Evolutionary conservation across 1,139 yeast genomes (phyloP).

Genomic region (Geotrichum histeridarum): DNA sequence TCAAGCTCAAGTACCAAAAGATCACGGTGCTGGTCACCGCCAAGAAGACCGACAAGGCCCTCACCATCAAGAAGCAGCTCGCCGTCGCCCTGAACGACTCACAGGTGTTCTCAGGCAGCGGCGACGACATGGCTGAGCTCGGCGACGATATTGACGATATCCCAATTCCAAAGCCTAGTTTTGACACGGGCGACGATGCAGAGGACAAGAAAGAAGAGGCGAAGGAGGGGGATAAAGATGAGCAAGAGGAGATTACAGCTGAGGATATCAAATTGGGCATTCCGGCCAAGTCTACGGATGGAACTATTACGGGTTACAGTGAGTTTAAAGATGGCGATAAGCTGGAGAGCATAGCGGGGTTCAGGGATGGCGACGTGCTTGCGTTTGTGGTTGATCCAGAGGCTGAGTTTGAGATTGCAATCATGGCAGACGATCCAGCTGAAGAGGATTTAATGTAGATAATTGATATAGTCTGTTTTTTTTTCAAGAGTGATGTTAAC

Average conservation of each 20-base stretch:
- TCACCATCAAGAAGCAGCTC: slow-evolving; percentile 2
- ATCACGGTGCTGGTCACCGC: slow-evolving; percentile 9
- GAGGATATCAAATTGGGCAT: slow-evolving; percentile 4
- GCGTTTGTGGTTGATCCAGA: slow-evolving; percentile 10
- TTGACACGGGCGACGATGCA: slow-evolving; percentile 1
- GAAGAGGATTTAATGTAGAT: slow-evolving; percentile 9
- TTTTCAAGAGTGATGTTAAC: neutral
- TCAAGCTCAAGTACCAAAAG: slow-evolving; percentile 12
- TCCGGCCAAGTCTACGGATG: slow-evolving; percentile 2
- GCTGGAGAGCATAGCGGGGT: slow-evolving; percentile 7
- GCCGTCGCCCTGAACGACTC: slow-evolving; percentile 12
- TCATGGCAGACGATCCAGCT: slow-evolving; percentile 11
- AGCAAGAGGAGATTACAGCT: slow-evolving; percentile 1
- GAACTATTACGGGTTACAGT: neutral
- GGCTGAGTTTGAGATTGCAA: slow-evolving; percentile 7
- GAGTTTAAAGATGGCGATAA: slow-evolving; percentile 6
- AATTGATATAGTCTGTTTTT: neutral
- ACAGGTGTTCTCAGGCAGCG: neutral
- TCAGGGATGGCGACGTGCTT: slow-evolving; percentile 13
- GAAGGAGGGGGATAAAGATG: neutral
- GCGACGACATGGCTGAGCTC: neutral
- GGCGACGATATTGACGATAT: slow-evolving; percentile 9
- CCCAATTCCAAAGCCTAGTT: slow-evolving; percentile 8
- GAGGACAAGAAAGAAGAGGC: neutral
- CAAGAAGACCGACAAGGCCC: slow-evolving; percentile 8